Conservation (phyloP, 1,139 yeast genomes). For the Magnusiomyces suaveolens region DNA sequence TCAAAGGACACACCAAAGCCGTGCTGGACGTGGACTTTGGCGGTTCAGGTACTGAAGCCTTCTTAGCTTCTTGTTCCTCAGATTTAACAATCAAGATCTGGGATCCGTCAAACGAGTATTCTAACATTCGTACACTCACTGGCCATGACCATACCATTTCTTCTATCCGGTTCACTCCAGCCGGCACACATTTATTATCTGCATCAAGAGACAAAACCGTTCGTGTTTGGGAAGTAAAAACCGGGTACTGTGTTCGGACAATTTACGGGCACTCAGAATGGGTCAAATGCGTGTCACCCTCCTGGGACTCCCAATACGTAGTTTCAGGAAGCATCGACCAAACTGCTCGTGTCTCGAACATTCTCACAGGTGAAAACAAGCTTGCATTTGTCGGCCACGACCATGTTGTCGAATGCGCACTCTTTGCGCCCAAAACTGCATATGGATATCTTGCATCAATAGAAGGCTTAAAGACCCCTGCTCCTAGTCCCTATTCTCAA, state of each 20-base stretch:
- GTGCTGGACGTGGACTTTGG: conserved; percentile 52
- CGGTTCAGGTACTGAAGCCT: conserved; percentile 2
- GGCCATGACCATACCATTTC: conserved; percentile 94
- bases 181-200: conserved; percentile 45
- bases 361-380: conserved; percentile 58
- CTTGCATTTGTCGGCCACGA: conserved; percentile 66
- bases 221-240: conserved; percentile 64
- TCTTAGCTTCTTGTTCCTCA: conserved; percentile 60
- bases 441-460: conserved; percentile 44
- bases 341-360: conserved; percentile 53
- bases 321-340: conserved; percentile 79
- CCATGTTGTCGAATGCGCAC: conserved; percentile 72
- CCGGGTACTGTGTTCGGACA: conserved; percentile 59
- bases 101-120: conserved; percentile 46
- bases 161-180: conserved; percentile 45
- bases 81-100: conserved; percentile 68
- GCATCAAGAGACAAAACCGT: conserved; percentile 71
- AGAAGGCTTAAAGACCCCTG: conserved; percentile 29
- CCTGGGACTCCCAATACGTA: conserved; percentile 46
- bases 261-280: conserved; percentile 81
- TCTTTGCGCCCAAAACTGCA: conserved; percentile 51
- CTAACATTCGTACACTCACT: conserved; percentile 52
- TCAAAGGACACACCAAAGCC: conserved; percentile 69
- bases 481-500: conserved; percentile 18
- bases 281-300: conserved; percentile 61